Conservation (phyloP, 2,329 filamentous ascomycete genomes). For the Aspergillus neotritici region DNA sequence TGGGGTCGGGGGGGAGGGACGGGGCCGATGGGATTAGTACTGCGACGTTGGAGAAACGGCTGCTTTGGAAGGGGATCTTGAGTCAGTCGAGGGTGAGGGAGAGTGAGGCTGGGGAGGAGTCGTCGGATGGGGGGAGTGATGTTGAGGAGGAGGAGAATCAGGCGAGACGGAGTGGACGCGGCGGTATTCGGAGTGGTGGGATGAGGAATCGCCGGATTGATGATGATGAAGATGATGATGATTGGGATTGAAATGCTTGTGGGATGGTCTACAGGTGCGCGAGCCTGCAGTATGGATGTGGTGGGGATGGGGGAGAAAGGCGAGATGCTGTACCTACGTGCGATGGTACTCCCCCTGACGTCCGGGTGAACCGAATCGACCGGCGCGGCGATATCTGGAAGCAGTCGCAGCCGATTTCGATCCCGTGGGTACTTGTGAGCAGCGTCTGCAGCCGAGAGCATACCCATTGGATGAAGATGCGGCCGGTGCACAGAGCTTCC, state of each 20-base stretch:
- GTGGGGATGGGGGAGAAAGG: too few relatives aligned
- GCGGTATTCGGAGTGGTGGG: slow-evolving; percentile 27
- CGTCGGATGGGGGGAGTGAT: slow-evolving; percentile 23
- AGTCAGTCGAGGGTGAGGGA: slow-evolving; percentile 28
- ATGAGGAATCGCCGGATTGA: slow-evolving; percentile 19
- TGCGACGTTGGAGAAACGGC: slow-evolving; percentile 37
- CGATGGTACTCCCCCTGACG: too few relatives aligned
- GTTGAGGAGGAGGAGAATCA: slow-evolving; percentile 14
- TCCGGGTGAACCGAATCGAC: too few relatives aligned
- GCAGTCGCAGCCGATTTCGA: too few relatives aligned
- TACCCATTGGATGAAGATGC: too few relatives aligned
- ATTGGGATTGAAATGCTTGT: slow-evolving; percentile 42
- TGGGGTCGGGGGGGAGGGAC: slow-evolving; percentile 35
- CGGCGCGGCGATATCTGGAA: too few relatives aligned
- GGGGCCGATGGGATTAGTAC: slow-evolving; percentile 38
- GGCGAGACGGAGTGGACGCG: slow-evolving; percentile 8
- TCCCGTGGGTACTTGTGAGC: too few relatives aligned
- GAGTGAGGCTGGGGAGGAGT: slow-evolving; percentile 21
- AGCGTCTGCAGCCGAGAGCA: too few relatives aligned
- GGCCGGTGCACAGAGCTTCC: too few relatives aligned
- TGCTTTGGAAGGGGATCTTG: slow-evolving; percentile 37
- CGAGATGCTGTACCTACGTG: too few relatives aligned
- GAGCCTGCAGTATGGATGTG: too few relatives aligned
- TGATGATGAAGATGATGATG: slow-evolving; percentile 39
- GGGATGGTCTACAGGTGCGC: not conserved